Evolutionary conservation across 371 early-diverging fungal species (phyloP).

Genomic region (Mucor circinelloides): DNA sequence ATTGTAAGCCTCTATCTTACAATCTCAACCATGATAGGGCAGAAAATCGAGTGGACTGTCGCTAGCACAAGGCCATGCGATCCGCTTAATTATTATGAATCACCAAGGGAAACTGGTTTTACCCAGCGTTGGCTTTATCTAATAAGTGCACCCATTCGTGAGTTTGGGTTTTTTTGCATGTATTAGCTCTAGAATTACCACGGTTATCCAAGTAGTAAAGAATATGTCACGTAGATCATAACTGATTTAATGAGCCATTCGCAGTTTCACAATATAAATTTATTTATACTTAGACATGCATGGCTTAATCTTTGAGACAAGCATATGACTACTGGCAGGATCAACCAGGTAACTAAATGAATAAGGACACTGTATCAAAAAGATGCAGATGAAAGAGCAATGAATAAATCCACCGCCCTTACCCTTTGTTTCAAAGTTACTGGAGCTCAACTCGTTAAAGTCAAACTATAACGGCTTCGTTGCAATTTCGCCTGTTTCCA

Average conservation of each 20-base stretch:
- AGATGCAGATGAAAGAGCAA: not conserved
- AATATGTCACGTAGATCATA: slow-evolving; percentile 12
- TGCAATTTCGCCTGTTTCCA: too few species aligned
- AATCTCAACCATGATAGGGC: slow-evolving; percentile 21
- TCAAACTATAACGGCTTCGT: too few species aligned
- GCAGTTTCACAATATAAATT: too few species aligned
- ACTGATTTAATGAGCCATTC: slow-evolving; percentile 17
- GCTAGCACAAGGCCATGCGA: slow-evolving; percentile 18
- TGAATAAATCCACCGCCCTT: not conserved
- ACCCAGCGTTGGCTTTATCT: not conserved
- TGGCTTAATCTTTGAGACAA: slow-evolving; percentile 21
- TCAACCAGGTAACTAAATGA: slow-evolving; percentile 5
- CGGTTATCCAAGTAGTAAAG: slow-evolving; percentile 16
- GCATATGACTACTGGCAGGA: slow-evolving; percentile 13
- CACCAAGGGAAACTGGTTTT: slow-evolving; percentile 5
- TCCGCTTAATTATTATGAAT: slow-evolving; percentile 6
- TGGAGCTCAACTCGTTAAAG: too few species aligned
- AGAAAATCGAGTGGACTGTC: slow-evolving; percentile 17
- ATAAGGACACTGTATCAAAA: not conserved
- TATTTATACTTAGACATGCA: slow-evolving; percentile 21
- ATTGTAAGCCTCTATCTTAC: slow-evolving; percentile 20
- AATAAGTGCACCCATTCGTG: slow-evolving; percentile 14
- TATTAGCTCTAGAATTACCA: slow-evolving; percentile 24
- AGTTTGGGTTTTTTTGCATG: slow-evolving; percentile 20
- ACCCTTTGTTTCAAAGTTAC: not conserved